Evolutionary conservation across 2,329 filamentous ascomycete genomes (phyloP), one percentile per base, ranked within the genome.

Genomic region (Apiospora arundinis): DNA sequence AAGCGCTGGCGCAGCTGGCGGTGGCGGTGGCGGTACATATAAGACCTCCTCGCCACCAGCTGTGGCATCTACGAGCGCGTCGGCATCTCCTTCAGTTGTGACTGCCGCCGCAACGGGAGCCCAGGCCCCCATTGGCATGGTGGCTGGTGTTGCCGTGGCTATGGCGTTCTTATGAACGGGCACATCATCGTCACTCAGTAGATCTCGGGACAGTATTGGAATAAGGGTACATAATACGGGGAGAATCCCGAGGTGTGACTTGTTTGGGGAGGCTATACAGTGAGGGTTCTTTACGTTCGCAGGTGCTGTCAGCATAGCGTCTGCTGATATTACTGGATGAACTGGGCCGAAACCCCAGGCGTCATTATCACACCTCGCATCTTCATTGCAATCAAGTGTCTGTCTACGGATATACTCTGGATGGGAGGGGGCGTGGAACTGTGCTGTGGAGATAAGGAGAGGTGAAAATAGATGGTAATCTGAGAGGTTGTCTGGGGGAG

Each of bases 121-220:
- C 7, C 65, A 32, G 25, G 44, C 65, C 6, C 40, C 65, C 12
- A 46, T 67, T 23, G 42, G 65, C 40, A 28, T 67, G 40, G 40
- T 67, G 40, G 65, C 40, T 32, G 65, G 65, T 46, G n/a, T 67
- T 67, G 65, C 65, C 40, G 14, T 67, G 14, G 65, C 44, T 46
- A 32, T 46, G 23, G 65, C 65, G 25, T 14, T 67, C 3, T 5
- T 67, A 28, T 67, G 21, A 46, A 28, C 5, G 32, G 21, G 56
- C 40, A 18, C 16, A 32, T 37, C 8, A n/a, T 40, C 21, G 9
- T n/a, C 56, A n/a, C 56, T n/a, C 9, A 18, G 3, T 40, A 18
- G 56, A 23, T 5, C 32, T 40, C 2, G 9, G 11, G 5, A 63
- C 11, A n/a, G 3, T 60, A 23, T 14, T 40, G 32, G 14, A 2